Base-by-base conservation (phyloP, 192 early-diverging fungal genomes). In the Gaertneriomyces semiglobifer region DNA sequence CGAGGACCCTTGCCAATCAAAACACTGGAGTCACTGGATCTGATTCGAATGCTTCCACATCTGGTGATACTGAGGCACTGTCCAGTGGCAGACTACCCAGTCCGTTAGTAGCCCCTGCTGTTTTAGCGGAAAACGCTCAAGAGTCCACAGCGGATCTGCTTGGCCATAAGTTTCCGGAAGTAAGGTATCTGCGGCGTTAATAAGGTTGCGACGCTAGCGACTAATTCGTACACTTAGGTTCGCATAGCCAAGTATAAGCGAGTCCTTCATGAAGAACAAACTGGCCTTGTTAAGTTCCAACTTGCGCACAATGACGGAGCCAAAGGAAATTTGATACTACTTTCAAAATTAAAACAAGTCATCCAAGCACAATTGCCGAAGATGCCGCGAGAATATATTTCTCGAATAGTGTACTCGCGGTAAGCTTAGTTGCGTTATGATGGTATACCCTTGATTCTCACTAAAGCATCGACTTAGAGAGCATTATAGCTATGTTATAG, bases 371-470 rank as follows among this genome's bases (percentile, higher is more conserved):
- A 98, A 65, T 77, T 99, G 63, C 97, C 97, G 18, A 96, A 96
- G 61, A 99, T 99, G 97, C 97, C 97, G 14, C 89, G 91, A 66
- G 93, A 98, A 63, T 99, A 99, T 68, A 98, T 99, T 68, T 91
- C 94, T 1, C 83, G 95, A 12, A 81, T 99, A 14, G 95, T 98
- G 0, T 98, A 94, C 70, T 95, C 98, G 63, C 66, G 86, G 88
- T 92, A 78, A 20, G 66, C 20, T 12, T 33, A 2, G 25, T 33
- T 33, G 25, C 2, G 25, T 2, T 33, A 33, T 2, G 25, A 33
- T 33, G 25, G 2, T 1, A 33, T 33, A 2, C 0, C 25, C 25
- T 33, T 33, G 25, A 33, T 33, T 33, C 25, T 33, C 25, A 33
- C 25, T 33, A 33, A 33, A 33, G 25, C 25, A 33, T 33, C 25